Conservation (phyloP, 2,329 filamentous ascomycete genomes). For the Nemania sp. region DNA sequence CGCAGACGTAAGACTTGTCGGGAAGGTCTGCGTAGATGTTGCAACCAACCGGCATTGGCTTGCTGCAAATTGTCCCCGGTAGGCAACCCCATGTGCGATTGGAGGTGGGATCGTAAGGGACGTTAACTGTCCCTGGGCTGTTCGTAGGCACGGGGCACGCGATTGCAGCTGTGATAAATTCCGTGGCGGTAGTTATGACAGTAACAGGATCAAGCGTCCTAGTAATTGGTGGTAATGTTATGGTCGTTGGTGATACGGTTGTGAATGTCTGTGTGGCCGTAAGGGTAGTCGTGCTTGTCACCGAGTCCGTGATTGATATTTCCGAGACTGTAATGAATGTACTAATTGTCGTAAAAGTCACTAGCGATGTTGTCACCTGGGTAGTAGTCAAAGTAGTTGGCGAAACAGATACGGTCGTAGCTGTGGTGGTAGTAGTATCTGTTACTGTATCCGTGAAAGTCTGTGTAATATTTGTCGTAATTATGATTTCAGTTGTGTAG, state of each 20-base stretch:
- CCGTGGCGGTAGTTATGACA: constrained; percentile 27
- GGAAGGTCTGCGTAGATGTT: constrained; percentile 57
- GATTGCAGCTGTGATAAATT: constrained; percentile 40
- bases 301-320: constrained; percentile 38
- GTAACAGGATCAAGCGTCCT: constrained; percentile 21
- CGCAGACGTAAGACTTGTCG: constrained; percentile 51
- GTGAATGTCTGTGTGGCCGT: constrained; percentile 37
- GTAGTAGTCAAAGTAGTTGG: constrained; percentile 36
- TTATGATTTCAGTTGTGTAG: constrained; percentile 30
- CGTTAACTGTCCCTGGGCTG: constrained; percentile 24
- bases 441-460: constrained; percentile 22
- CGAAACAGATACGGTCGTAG: constrained; percentile 13
- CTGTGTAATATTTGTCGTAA: constrained; percentile 29
- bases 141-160: constrained; percentile 53
- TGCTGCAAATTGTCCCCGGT: constrained; percentile 58
- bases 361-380: constrained; percentile 32
- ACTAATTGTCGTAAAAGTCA: constrained; percentile 36
- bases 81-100: constrained; percentile 58
- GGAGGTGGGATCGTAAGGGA: constrained; percentile 43
- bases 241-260: constrained; percentile 32
- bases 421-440: constrained; percentile 15
- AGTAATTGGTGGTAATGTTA: constrained; percentile 25
- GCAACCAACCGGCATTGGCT: constrained; percentile 54
- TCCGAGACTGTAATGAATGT: constrained; percentile 37
- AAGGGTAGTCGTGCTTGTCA: constrained; percentile 38